Base-by-base conservation (phyloP, 202 grass and related monocot genomes). In the Carex arenaria region DNA sequence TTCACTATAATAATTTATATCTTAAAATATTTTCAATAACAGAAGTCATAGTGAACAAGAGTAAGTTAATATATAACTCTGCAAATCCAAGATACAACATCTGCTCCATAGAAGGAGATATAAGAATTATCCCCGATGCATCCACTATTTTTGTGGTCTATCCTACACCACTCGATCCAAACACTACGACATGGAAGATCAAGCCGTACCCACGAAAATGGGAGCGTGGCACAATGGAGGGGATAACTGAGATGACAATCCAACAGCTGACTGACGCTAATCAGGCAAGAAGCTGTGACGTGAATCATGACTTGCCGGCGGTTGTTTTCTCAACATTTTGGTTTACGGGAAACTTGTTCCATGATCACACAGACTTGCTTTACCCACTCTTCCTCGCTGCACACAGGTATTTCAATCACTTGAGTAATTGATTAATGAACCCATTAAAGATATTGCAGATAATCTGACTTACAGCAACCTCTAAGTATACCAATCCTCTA, bases 241-340 rank as follows among this genome's bases (percentile, higher is more conserved):
- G 15, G 32, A 75, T 92, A 22, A 68, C 83, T 11, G 86, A 89
- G 82, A 43, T 94, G 4, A 87, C 80, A 68, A 81, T 97, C 47
- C 81, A 78, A 38, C 80, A 74, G 40, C 36, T 19, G 0, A 47
- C 20, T 56, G 0, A 68, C 59, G 40, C 76, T 53, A 79, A 32
- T 63, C 51, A 76, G 49, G 60, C 52, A 14, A 83, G 79, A 1
- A 15, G 1, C 20, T 94, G 91, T 45, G 80, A 83, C 11, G 80
- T 66, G 0, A 77, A 34, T 30, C 88, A 92, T 23, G 54, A 80
- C 26, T 67, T 90, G 49, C 88, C 89, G 0, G 94, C 82, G 0
- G 87, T 97, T 84, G 85, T 97, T 84, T 97, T 94, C 92, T 94
- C 94, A 76, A 82, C 64, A 67, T 79, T 82, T 36, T 89, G 92